Evolutionary conservation across 148 eudicot genomes (phyloP).

Genomic region (Drosera capensis): DNA sequence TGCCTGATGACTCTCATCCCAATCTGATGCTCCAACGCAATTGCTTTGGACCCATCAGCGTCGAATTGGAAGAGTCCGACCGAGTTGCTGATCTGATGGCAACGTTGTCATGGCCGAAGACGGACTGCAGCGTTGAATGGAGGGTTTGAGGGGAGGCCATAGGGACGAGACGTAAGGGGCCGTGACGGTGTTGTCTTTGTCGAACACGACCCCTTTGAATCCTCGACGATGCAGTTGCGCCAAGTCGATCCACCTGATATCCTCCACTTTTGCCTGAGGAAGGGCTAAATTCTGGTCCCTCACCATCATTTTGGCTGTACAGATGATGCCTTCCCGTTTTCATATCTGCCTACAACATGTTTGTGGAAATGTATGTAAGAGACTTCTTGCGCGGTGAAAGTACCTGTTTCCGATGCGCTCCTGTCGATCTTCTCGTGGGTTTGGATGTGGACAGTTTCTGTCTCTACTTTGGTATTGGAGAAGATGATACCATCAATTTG

Average conservation of each 20-base stretch:
- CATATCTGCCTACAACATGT: conserved; percentile 59
- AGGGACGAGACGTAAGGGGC: conserved; percentile 45
- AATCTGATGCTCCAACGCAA: conserved; percentile 37
- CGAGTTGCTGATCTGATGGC: conserved; percentile 84
- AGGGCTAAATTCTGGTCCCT: conserved; percentile 37
- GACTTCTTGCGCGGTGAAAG: not conserved
- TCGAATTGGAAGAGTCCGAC: conserved; percentile 74
- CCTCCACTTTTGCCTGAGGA: conserved; percentile 45
- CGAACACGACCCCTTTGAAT: conserved; percentile 78
- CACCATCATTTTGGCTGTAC: conserved; percentile 22
- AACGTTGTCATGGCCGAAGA: conserved; percentile 60
- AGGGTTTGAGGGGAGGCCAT: conserved; percentile 35
- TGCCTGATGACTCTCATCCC: conserved; percentile 72
- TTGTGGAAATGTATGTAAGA: conserved; percentile 21
- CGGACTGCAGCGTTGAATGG: conserved; percentile 45
- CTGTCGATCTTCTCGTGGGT: conserved; percentile 3
- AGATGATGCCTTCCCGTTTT: conserved; percentile 50
- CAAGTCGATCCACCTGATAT: conserved; percentile 69
- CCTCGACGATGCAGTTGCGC: conserved; percentile 45
- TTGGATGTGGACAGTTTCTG: not conserved
- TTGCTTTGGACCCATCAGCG: conserved; percentile 58
- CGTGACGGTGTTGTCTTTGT: conserved; percentile 81
- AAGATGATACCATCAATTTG: not conserved
- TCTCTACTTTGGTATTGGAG: too few relatives aligned
- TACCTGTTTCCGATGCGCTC: too few relatives aligned